phyloP scores from a whole-genome alignment of 352 stramenopile species.

The Sclerospora graminicola region DNA sequence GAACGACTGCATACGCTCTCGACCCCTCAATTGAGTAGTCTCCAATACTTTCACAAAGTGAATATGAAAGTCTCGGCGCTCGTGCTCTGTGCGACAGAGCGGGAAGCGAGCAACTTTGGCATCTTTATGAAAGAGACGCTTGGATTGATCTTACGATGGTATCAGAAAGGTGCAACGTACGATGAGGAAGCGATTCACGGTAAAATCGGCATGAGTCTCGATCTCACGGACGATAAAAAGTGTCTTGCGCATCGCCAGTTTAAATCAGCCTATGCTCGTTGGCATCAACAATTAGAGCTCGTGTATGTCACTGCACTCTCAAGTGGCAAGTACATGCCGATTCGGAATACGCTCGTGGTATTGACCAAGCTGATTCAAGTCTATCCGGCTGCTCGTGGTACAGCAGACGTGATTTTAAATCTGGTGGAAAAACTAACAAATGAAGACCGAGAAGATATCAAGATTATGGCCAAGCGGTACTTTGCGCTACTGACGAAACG shows the following conservation, averaged over 20 bases:
- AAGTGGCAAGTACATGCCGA: constrained; percentile 74
- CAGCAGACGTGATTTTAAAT: constrained; percentile 47
- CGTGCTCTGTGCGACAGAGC: constrained; percentile 75
- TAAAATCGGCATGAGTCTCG: constrained; percentile 64
- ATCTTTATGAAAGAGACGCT: constrained; percentile 82
- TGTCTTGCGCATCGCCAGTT: constrained; percentile 59
- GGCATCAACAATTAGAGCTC: constrained; percentile 57
- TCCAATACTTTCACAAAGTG: constrained; percentile 80
- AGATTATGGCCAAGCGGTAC: constrained; percentile 86
- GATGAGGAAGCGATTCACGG: constrained; percentile 66
- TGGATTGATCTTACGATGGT: constrained; percentile 59
- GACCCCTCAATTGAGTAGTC: constrained; percentile 55
- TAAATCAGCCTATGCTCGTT: constrained; percentile 62
- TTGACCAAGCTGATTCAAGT: constrained; percentile 86
- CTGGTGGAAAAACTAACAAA: constrained; percentile 60
- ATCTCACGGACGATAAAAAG: constrained; percentile 53
- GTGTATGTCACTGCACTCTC: constrained; percentile 54
- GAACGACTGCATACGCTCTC: constrained; percentile 65
- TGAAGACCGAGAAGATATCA: constrained; percentile 83
- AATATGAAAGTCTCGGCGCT: constrained; percentile 68
- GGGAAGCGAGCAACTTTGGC: constrained; percentile 77
- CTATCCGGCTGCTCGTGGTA: constrained; percentile 53
- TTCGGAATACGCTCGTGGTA: constrained; percentile 77
- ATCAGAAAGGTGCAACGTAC: constrained; percentile 66
- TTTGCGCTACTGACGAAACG: constrained; percentile 72